Evolutionary conservation across 148 eudicot species (phyloP).

Genomic region (Vaccinium darrowii): DNA sequence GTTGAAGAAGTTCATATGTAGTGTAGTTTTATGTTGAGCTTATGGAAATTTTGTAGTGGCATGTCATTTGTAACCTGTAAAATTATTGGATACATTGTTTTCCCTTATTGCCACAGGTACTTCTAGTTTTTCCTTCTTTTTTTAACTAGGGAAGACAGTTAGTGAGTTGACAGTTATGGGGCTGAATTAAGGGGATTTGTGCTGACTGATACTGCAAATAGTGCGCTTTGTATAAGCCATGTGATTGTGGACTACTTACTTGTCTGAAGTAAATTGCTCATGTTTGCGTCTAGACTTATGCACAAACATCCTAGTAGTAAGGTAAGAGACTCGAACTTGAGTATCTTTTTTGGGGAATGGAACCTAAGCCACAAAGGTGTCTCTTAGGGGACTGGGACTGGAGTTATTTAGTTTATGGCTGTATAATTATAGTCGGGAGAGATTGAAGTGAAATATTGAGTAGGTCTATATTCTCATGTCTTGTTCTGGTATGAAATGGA

Average conservation of each 20-base stretch:
- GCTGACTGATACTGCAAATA: neutral
- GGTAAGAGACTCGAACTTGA: neutral
- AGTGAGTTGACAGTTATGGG: neutral
- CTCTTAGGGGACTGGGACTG: neutral
- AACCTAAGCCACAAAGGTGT: neutral
- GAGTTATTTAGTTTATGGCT: neutral
- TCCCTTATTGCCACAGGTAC: neutral
- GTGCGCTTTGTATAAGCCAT: neutral
- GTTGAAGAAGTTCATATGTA: neutral
- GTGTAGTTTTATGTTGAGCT: neutral
- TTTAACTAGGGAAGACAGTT: neutral
- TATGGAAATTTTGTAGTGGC: neutral
- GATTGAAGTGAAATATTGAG: neutral
- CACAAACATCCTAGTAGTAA: neutral
- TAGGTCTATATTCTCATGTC: neutral
- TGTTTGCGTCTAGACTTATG: neutral
- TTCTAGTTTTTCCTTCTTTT: neutral
- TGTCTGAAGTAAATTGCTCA: neutral
- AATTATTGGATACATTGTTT: neutral
- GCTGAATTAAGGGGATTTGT: constrained; percentile 8
- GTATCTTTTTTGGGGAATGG: neutral
- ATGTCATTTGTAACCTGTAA: neutral
- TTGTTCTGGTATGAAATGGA: constrained; percentile 3
- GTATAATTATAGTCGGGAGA: neutral
- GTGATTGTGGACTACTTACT: neutral